Evolutionary conservation across 2,329 filamentous ascomycete species (phyloP).

Genomic region (Fusarium burgessii): DNA sequence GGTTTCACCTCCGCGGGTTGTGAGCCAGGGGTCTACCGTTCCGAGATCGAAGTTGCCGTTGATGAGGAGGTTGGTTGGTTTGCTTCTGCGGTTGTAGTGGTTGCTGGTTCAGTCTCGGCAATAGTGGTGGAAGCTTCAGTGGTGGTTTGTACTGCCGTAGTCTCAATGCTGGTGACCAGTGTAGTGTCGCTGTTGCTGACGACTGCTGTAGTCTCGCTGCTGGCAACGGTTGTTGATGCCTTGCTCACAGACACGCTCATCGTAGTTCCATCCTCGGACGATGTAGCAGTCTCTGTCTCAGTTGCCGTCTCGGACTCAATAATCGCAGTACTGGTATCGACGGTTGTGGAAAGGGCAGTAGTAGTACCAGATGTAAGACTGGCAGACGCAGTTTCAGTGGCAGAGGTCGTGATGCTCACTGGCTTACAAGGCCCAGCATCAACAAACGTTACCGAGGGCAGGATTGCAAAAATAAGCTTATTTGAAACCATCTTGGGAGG

Average conservation of each 20-base stretch:
- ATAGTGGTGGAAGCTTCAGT: not conserved
- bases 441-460: not conserved
- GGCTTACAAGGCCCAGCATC: not conserved
- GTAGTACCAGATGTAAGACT: not conserved
- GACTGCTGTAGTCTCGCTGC: not conserved
- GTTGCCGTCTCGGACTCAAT: not conserved
- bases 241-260: not conserved
- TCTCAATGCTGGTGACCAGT: rapidly evolving
- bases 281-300: no score
- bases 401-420: not conserved
- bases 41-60: not conserved
- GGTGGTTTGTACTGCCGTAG: not conserved
- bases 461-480: not conserved
- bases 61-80: not conserved
- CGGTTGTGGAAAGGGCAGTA: not conserved
- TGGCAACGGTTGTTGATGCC: rapidly evolving
- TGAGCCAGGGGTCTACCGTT: not conserved
- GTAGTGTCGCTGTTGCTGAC: not conserved
- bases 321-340: not conserved
- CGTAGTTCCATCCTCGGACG: not conserved
- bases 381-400: not conserved
- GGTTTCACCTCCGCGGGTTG: no score
- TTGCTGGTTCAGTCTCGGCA: not conserved
- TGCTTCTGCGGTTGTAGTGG: not conserved
- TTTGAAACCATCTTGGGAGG: not conserved